phyloP scores from a whole-genome alignment of 768 basidiomycete genomes.

The Baorangia bicolor region DNA sequence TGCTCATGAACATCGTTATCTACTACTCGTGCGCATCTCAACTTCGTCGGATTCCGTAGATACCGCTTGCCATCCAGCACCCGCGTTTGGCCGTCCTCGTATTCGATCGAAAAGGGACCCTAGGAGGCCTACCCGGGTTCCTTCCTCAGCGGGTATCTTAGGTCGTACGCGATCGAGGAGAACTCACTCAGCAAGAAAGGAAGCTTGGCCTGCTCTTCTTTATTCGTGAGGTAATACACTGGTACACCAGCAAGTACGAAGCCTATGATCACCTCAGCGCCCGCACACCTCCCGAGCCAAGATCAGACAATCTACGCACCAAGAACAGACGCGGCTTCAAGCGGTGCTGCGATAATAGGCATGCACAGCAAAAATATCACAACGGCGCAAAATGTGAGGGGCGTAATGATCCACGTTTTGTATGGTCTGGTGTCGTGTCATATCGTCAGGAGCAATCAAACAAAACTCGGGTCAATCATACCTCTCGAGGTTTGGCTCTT shows the following conservation, averaged over 20 bases:
- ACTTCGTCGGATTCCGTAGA: constrained; percentile 67
- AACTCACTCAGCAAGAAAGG: constrained; percentile 39
- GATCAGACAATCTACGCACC: constrained; percentile 45
- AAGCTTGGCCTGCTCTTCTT: constrained; percentile 40
- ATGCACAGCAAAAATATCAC: constrained; percentile 67
- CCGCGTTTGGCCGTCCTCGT: constrained; percentile 50
- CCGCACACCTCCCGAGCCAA: background rate
- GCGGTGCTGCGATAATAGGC: constrained; percentile 91
- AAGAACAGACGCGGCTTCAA: constrained; percentile 83
- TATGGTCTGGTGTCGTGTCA: constrained; percentile 64
- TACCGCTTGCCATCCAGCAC: constrained; percentile 75
- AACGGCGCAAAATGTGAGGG: constrained; percentile 85
- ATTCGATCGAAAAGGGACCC: constrained; percentile 45
- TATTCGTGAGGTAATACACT: constrained; percentile 77
- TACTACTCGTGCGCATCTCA: constrained; percentile 44
- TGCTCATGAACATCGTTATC: background rate
- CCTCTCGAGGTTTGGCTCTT: constrained; percentile 89
- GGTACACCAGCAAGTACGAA: constrained; percentile 81
- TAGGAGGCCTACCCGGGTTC: constrained; percentile 38
- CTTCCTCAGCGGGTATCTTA: constrained; percentile 1
- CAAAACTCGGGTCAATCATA: constrained; percentile 20
- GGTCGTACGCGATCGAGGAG: background rate
- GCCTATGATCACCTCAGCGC: constrained; percentile 38
- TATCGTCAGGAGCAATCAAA: background rate
- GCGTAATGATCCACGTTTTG: constrained; percentile 88